Percentiles rank a stretch among this genome's conserved stretches.
Evolutionary conservation across 73 alveolate genomes (phyloP).

Genomic region (Uronychia setigera): DNA sequence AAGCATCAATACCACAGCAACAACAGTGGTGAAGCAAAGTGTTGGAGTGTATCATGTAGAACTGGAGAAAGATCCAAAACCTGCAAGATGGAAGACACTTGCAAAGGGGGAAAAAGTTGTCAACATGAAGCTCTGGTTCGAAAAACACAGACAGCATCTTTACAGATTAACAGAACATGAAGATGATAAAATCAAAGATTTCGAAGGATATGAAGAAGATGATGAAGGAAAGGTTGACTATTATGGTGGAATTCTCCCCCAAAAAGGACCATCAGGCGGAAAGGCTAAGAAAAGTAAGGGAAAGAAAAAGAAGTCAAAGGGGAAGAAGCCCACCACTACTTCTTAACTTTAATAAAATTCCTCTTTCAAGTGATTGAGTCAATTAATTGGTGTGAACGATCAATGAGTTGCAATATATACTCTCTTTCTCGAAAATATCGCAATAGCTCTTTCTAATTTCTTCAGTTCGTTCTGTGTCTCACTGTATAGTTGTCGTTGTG

Average conservation of each 20-base stretch:
- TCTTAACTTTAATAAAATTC: too few species aligned
- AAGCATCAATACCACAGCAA: constrained; percentile 8
- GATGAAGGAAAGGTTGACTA: constrained; percentile 20
- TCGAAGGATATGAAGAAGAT: constrained; percentile 28
- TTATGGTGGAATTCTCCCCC: constrained; percentile 13
- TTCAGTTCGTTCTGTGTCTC: not conserved
- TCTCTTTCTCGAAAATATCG: too few species aligned
- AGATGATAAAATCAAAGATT: constrained; percentile 13
- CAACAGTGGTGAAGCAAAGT: constrained; percentile 4
- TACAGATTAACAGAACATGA: constrained; percentile 21
- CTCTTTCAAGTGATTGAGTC: too few species aligned
- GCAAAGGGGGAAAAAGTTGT: constrained; percentile 1
- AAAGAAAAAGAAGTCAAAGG: not conserved
- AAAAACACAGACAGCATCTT: not conserved
- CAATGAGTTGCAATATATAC: too few species aligned
- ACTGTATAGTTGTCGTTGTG: not conserved
- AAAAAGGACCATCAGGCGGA: not conserved
- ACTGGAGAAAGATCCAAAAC: constrained; percentile 14
- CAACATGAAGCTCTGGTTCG: constrained; percentile 18
- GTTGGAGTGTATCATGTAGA: constrained; percentile 7
- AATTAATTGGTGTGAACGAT: too few species aligned
- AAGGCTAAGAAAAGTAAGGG: not conserved
- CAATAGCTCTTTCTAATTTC: too few species aligned
- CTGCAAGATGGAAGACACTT: constrained; percentile 35
- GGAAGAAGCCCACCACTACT: too few species aligned